These are phyloP conservation scores for Paxillus ammoniavirescens DNA, from an alignment of 768 basidiomycete genomes.

Conservation along the genomic window DNA sequence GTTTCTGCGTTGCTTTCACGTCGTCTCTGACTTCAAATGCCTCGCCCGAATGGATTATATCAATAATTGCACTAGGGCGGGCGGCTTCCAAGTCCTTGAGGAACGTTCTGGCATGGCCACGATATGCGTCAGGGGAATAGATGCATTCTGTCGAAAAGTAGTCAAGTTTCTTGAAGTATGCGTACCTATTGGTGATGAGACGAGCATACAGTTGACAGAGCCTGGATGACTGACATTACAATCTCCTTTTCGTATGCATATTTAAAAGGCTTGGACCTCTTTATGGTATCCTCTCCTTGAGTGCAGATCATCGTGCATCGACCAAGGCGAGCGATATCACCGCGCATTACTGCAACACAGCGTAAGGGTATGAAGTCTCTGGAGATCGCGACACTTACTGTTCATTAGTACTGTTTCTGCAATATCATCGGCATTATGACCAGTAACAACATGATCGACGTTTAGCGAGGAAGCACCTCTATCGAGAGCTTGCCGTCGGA, in stretches of 20 bases:
- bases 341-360: conserved; percentile 81
- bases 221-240: conserved; percentile 69
- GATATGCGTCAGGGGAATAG: conserved; percentile 97
- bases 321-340: conserved; percentile 92
- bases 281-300: conserved; percentile 94
- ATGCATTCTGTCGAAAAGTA: conserved; percentile 99
- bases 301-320: conserved; percentile 95
- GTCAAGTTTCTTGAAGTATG: conserved; percentile 98
- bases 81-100: conserved; percentile 95
- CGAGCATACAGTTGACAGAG: background rate
- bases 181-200: conserved; percentile 66
- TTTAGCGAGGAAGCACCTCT: conserved; percentile 84
- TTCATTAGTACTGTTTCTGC: conserved; percentile 99
- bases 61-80: conserved; percentile 92
- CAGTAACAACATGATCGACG: conserved; percentile 97
- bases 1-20: conserved; percentile 79
- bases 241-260: conserved; percentile 99
- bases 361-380: background rate
- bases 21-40: conserved; percentile 85
- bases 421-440: conserved; percentile 98
- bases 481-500: conserved; percentile 93
- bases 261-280: conserved; percentile 98
- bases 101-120: conserved; percentile 92
- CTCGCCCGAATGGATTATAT: conserved; percentile 96
- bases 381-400: conserved; percentile 50